Evolutionary conservation across 2,329 filamentous ascomycete species (phyloP), one percentile per base, ranked within the genome.

Genomic region (Fusarium praegraminearum): DNA sequence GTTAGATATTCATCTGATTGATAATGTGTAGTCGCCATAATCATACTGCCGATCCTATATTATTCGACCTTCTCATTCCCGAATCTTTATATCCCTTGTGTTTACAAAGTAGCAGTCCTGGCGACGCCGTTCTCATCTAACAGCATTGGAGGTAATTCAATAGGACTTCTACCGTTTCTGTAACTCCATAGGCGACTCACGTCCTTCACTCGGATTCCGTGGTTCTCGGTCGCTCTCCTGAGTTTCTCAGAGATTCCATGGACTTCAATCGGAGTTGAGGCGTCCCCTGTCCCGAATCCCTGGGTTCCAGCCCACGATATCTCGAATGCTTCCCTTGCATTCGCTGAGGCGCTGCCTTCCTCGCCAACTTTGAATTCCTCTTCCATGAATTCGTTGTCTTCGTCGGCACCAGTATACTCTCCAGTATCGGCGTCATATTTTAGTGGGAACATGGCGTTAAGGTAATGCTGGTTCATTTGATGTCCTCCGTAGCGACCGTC

Each of bases 111-210:
- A 30, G 79, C 80, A 50, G 76, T 80, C 56, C 81, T 78, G 9
- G 80, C 72, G 38, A 82, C 69, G 3, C 81, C 78, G 43, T 77
- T 76, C 67, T 82, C 80, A 30, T 64, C 73, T 4, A 70, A 57
- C 41, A 84, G 54, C 62, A 79, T 65, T 1, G 79, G 78, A 16
- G 81, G 80, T 30, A 73, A 70, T 41, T 85, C 83, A 7, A 80
- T 73, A 2, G 88, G 88, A 41, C 82, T 85, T 60, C 76, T 79
- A 3, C 89, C 89, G 72, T 90, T 90, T 52, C 87, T 80, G 73
- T 90, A 90, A 66, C 84, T 80, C 88, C 89, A 90, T 30, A 91
- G 76, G 46, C 89, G 82, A 72, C 87, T 89, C 46, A 90, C 78
- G 55, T 90, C 85, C 77, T 85, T 89, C 8, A 90, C 87, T 73